Conservation (phyloP, 2,329 filamentous ascomycete genomes). For the Neobulgaria alba region DNA sequence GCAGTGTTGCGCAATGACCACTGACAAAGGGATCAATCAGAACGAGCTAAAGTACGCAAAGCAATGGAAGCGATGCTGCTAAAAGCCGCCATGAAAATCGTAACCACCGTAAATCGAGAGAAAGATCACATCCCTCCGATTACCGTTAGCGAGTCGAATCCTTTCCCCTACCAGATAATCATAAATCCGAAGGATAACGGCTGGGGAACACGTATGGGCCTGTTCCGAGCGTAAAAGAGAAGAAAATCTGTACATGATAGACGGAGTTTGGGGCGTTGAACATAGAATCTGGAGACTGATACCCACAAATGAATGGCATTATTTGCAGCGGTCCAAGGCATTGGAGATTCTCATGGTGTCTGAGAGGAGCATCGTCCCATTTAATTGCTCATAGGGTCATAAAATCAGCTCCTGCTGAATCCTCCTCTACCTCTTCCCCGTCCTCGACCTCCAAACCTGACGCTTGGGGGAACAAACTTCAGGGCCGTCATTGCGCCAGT, state of each 20-base stretch:
- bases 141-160: constrained; percentile 82
- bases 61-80: constrained; percentile 87
- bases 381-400: background rate
- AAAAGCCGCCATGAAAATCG: constrained; percentile 81
- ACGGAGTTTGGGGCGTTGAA: background rate
- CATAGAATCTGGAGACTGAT: background rate
- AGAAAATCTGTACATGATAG: constrained; percentile 11
- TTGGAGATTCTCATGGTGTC: background rate
- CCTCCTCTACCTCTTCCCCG: constrained; percentile 8
- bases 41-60: constrained; percentile 78
- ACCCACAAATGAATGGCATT: background rate
- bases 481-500: constrained; percentile 62
- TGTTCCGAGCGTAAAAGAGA: constrained; percentile 30
- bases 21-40: constrained; percentile 38
- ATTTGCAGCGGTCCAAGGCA: background rate
- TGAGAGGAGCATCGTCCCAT: background rate
- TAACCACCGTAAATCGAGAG: constrained; percentile 76
- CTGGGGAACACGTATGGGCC: constrained; percentile 72
- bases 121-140: constrained; percentile 97
- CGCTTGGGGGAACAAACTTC: constrained; percentile 59
- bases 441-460: constrained; percentile 48
- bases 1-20: constrained; percentile 1
- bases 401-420: constrained; percentile 3
- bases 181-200: constrained; percentile 75
- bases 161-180: constrained; percentile 89